Evolutionary conservation across 805 yeast genomes (phyloP).

Genomic region (Tetrapisispora arboricola): DNA sequence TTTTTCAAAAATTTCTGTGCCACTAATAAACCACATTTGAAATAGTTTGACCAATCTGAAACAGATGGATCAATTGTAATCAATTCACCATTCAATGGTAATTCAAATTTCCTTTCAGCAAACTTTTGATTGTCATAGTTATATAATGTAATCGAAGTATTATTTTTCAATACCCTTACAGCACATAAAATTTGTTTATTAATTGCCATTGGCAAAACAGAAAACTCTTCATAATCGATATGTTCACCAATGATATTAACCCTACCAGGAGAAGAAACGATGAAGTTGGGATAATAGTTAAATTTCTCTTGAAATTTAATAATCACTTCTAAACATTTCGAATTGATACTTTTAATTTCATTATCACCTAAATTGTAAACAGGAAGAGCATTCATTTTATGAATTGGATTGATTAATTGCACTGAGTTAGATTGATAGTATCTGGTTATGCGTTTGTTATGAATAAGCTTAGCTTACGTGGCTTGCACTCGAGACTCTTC

Average conservation of each 20-base stretch:
- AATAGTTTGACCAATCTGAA: constrained; percentile 59
- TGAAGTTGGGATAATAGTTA: constrained; percentile 31
- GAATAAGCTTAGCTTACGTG: too few relatives aligned
- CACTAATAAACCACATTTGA: constrained; percentile 53
- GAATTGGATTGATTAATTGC: neutral
- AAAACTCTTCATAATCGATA: constrained; percentile 56
- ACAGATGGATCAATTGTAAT: constrained; percentile 39
- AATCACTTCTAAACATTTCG: constrained; percentile 8
- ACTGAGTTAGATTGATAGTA: too few relatives aligned
- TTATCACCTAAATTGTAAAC: neutral
- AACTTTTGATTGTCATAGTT: constrained; percentile 31
- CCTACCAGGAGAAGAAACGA: constrained; percentile 63
- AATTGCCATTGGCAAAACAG: constrained; percentile 66
- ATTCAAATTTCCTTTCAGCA: constrained; percentile 28
- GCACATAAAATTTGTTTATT: constrained; percentile 53
- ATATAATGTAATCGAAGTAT: constrained; percentile 3
- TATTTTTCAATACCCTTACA: constrained; percentile 26
- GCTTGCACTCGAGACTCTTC: too few relatives aligned
- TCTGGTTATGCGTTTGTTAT: too few relatives aligned
- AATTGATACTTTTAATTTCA: neutral
- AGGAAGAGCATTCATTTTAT: neutral
- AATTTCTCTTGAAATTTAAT: constrained; percentile 19
- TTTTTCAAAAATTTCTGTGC: constrained; percentile 41
- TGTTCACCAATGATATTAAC: constrained; percentile 71
- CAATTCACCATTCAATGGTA: constrained; percentile 33